A percentile compares a stretch with the other conserved stretches of the same genome.
Evolutionary conservation across 441 rosid genomes (phyloP).

Genomic region (Erysimum cheiri): DNA sequence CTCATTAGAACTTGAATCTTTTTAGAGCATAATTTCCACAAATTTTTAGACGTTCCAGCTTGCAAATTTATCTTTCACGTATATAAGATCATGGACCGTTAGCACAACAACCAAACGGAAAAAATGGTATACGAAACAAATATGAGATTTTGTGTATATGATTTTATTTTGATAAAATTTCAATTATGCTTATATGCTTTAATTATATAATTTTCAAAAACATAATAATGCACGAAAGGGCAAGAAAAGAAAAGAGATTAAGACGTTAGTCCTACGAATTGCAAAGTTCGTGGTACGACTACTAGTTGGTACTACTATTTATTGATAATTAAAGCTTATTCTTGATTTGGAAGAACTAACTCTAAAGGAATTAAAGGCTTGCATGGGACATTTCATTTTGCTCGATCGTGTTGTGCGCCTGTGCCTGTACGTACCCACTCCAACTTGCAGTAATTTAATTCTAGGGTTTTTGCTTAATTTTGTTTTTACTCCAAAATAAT

Average conservation of each 20-base stretch:
- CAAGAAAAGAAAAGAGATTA: neutral
- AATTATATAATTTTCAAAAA: neutral
- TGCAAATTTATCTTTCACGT: neutral
- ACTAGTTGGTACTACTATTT: constrained; percentile 36
- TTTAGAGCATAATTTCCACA: neutral
- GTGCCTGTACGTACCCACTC: constrained; percentile 38
- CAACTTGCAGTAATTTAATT: constrained; percentile 30
- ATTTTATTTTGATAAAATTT: too few species aligned
- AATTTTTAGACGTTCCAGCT: neutral
- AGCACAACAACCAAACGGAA: neutral
- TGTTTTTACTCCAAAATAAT: neutral
- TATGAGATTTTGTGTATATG: neutral
- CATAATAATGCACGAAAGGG: neutral
- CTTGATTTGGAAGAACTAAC: constrained; percentile 43
- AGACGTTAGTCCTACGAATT: constrained; percentile 1
- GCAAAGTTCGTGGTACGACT: constrained; percentile 28
- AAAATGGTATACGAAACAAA: neutral
- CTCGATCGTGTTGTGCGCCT: neutral
- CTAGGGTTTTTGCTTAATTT: neutral
- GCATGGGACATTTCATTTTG: constrained; percentile 42
- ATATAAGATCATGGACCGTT: neutral
- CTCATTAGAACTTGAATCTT: neutral
- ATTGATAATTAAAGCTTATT: constrained; percentile 32
- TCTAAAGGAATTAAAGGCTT: constrained; percentile 38
- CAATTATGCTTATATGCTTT: too few species aligned